Base-by-base conservation (phyloP, 129 eudicot genomes). In the Escallonia rubra region DNA sequence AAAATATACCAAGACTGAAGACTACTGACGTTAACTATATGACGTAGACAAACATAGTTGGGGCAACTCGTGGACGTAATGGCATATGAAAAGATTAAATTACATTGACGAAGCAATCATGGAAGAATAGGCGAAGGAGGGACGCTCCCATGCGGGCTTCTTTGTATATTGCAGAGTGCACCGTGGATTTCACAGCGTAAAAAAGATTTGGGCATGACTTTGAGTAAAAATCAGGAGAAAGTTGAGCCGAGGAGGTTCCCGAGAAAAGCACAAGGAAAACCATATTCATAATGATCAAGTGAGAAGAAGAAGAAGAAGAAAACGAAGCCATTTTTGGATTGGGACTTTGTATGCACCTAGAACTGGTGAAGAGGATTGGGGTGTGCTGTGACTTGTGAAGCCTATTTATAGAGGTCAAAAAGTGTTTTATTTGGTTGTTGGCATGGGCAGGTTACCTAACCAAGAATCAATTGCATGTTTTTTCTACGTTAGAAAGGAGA, bases 81-180 rank as follows among this genome's bases (percentile, higher is more conserved):
- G 34, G 34, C 34, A 23, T 23, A 23, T 23, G 1, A 23, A 23
- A 23, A 23, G 1, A 23, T 23, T 23, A 0, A 10, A 44, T 75
- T 89, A 89, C 96, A 14, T 89, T 85, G 51, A 89, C 93, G 63
- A 89, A 89, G 86, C 96, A 89, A 59, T 89, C 96, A 67, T 89
- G 96, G 78, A 89, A 89, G 72, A 82, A 86, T 10, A 89, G 16
- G 23, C 96, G 92, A 14, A 89, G 87, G 63, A 89, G 83, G 52
- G 96, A 89, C 57, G 96, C 96, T 1, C 96, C 96, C 85, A 89
- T 89, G 9, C 96, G 83, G 44, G 90, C 75, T 79, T 88, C 91
- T 16, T 80, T 82, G 0, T 56, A 51, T 13, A 88, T 73, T 3
- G 91, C 96, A 15, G 85, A 75, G n/a, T 69, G 68, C 53, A 86